Evolutionary conservation across 202 grass and related monocot species (phyloP).

Genomic region (Bolboschoenoplectus hybrid): DNA sequence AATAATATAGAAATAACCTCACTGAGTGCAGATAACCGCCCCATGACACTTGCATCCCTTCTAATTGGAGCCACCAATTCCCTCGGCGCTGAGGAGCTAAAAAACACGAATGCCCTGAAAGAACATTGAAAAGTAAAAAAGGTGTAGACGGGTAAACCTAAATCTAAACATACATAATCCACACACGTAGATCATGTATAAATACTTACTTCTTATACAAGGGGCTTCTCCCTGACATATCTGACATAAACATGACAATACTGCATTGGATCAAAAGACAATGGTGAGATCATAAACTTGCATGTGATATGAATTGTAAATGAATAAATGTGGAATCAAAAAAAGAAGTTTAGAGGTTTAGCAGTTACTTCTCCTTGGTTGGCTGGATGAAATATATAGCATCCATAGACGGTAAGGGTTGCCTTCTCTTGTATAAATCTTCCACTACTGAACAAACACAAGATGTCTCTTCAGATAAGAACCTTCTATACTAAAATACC

Average conservation of each 20-base stretch:
- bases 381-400: slow-evolving; percentile 99
- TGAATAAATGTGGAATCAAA: slow-evolving; percentile 30
- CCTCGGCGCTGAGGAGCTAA: slow-evolving; percentile 77
- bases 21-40: slow-evolving; percentile 86
- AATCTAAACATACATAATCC: slow-evolving; percentile 39
- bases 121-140: slow-evolving; percentile 39
- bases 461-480: slow-evolving; percentile 35
- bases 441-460: slow-evolving; percentile 80
- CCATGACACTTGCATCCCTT: slow-evolving; percentile 77
- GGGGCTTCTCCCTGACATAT: slow-evolving; percentile 97
- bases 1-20: slow-evolving; percentile 64
- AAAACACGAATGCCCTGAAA: slow-evolving; percentile 93
- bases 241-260: slow-evolving; percentile 82
- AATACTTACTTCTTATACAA: slow-evolving; percentile 91
- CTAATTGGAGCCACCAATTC: slow-evolving; percentile 86
- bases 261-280: slow-evolving; percentile 56
- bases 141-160: slow-evolving; percentile 38
- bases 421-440: slow-evolving; percentile 93
- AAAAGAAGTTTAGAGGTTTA: slow-evolving; percentile 26
- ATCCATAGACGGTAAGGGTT: slow-evolving; percentile 92
- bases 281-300: slow-evolving; percentile 43
- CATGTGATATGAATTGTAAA: not conserved
- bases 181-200: slow-evolving; percentile 36
- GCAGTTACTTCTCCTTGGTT: slow-evolving; percentile 95
- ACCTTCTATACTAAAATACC: slow-evolving; percentile 41